phyloP scores from a whole-genome alignment of 768 basidiomycete species.

The Tricholoma matsutake region DNA sequence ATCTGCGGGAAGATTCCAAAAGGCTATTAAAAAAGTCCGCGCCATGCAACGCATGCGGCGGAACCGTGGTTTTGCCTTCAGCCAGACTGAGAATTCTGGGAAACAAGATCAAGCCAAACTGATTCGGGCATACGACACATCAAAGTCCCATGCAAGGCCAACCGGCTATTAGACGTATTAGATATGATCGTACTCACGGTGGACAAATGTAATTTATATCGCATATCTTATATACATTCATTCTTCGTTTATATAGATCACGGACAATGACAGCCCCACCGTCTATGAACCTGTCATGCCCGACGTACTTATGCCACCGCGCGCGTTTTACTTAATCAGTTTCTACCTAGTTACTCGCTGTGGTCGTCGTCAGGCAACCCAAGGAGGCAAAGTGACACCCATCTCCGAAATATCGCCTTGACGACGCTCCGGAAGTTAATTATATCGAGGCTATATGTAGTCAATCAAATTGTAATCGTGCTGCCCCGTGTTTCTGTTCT shows the following conservation, averaged over 20 bases:
- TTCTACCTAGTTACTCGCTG: too few species aligned
- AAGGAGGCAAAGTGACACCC: too few species aligned
- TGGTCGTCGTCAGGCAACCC: too few species aligned
- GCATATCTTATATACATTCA: slow-evolving; percentile 17
- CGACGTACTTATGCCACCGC: too few species aligned
- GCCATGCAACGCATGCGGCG: slow-evolving; percentile 96
- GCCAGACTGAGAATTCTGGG: slow-evolving; percentile 85
- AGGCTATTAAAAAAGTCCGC: slow-evolving; percentile 99
- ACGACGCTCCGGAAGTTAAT: slow-evolving; percentile 25
- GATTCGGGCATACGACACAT: slow-evolving; percentile 87
- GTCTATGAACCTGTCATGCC: too few species aligned
- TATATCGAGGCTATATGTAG: too few species aligned
- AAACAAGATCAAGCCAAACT: slow-evolving; percentile 85
- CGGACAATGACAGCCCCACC: too few species aligned
- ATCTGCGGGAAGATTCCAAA: slow-evolving; percentile 71
- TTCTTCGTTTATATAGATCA: too few species aligned
- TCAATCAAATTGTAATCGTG: slow-evolving; percentile 8
- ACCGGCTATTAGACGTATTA: slow-evolving; percentile 60
- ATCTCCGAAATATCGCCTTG: slow-evolving; percentile 16
- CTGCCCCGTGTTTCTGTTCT: slow-evolving; percentile 19
- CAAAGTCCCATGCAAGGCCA: slow-evolving; percentile 66
- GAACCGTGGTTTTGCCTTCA: slow-evolving; percentile 97
- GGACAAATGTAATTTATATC: slow-evolving; percentile 33
- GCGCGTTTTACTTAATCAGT: too few species aligned
- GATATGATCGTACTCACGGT: slow-evolving; percentile 2